Percentiles rank a stretch among this genome's conserved stretches.
Conservation (phyloP, 2,329 filamentous ascomycete genomes). For the Penicillium sp. region DNA sequence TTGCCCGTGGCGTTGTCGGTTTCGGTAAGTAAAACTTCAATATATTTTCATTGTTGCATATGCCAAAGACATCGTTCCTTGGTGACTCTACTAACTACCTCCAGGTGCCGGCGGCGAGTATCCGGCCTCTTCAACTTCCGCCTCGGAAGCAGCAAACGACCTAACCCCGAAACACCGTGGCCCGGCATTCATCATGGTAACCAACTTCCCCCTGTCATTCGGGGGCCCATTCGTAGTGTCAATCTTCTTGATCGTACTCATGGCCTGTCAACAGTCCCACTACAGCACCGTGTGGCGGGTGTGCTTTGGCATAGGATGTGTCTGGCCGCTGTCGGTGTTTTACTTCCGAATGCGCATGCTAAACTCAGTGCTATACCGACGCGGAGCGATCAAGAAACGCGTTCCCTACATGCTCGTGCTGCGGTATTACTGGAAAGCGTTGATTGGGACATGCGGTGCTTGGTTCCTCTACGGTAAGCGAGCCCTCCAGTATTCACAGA, state of each 20-base stretch:
- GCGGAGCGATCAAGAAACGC: constrained; percentile 52
- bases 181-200: constrained; percentile 49
- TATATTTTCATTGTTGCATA: neutral
- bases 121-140: constrained; percentile 47
- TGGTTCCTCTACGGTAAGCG: constrained; percentile 52
- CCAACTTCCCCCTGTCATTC: constrained; percentile 43
- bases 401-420: constrained; percentile 53
- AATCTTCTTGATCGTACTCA: constrained; percentile 49
- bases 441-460: constrained; percentile 54
- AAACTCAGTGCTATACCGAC: constrained; percentile 52
- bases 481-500: no score
- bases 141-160: constrained; percentile 51
- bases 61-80: neutral
- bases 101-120: constrained; percentile 47
- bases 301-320: constrained; percentile 49
- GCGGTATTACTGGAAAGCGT: constrained; percentile 54
- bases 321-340: constrained; percentile 54
- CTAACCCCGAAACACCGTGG: constrained; percentile 39
- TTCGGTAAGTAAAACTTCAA: constrained; percentile 34
- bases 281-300: constrained; percentile 48
- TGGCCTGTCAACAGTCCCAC: constrained; percentile 35
- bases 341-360: constrained; percentile 56
- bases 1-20: constrained; percentile 49
- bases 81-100: neutral
- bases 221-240: constrained; percentile 45